Evolutionary conservation across 2,329 filamentous ascomycete genomes (phyloP).

Genomic region (Pezicula rhizophila): DNA sequence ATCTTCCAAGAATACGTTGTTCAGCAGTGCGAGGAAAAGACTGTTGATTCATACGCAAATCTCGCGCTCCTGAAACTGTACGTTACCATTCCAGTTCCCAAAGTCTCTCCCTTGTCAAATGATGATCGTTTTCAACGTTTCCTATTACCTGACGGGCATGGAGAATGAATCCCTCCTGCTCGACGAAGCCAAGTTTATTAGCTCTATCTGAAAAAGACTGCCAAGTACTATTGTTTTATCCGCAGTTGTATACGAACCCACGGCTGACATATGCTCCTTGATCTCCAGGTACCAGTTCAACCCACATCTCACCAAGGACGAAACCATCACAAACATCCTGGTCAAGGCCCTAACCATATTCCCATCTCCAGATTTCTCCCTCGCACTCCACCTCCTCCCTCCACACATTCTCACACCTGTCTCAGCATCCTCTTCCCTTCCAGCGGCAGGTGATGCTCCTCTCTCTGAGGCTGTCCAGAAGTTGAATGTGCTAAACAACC

Average conservation of each 20-base stretch:
- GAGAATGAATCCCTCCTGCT: slow-evolving; percentile 49
- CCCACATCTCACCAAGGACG: slow-evolving; percentile 92
- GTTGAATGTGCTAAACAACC: slow-evolving; percentile 61
- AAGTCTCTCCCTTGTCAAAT: slow-evolving; percentile 31
- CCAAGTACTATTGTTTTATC: neutral
- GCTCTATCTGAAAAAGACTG: slow-evolving; percentile 62
- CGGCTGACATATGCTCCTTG: slow-evolving; percentile 8
- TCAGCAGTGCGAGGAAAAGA: slow-evolving; percentile 91
- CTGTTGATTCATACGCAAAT: slow-evolving; percentile 95
- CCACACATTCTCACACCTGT: slow-evolving; percentile 67
- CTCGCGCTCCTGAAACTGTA: slow-evolving; percentile 94
- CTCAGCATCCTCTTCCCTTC: slow-evolving; percentile 39
- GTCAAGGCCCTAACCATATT: slow-evolving; percentile 97
- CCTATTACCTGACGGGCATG: slow-evolving; percentile 82
- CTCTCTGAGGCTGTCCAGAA: slow-evolving; percentile 81
- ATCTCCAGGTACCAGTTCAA: slow-evolving; percentile 91
- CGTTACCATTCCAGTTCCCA: slow-evolving; percentile 38
- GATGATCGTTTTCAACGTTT: slow-evolving; percentile 90
- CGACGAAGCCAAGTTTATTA: slow-evolving; percentile 66
- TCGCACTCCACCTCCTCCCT: slow-evolving; percentile 88
- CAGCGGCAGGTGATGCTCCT: slow-evolving; percentile 53
- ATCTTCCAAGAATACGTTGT: slow-evolving; percentile 91
- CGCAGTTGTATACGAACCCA: neutral
- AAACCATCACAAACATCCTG: slow-evolving; percentile 97
- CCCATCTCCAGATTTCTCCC: slow-evolving; percentile 89